Evolutionary conservation across 768 basidiomycete genomes (phyloP).

Genomic region (Amanita rimosa): DNA sequence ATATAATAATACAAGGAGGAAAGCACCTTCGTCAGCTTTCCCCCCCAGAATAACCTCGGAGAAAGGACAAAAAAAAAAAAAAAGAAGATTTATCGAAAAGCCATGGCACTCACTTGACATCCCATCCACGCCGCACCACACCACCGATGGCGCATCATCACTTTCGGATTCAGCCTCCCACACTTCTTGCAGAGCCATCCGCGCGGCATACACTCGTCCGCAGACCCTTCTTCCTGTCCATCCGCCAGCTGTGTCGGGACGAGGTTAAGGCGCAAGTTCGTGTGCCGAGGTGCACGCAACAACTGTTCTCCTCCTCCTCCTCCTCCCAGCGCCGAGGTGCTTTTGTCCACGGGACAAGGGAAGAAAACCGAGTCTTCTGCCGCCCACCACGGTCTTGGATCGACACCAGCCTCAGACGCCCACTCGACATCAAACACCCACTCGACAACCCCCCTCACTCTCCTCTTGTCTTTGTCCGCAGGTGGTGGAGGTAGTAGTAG

Average conservation of each 20-base stretch:
- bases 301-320: too few species aligned
- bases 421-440: constrained; percentile 4
- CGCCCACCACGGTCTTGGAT: constrained; percentile 2
- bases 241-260: constrained; percentile 2
- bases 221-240: constrained; percentile 2
- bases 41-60: too few species aligned
- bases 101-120: constrained; percentile 1
- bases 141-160: constrained; percentile 8
- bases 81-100: too few species aligned
- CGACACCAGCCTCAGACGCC: background rate
- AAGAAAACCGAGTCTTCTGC: background rate
- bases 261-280: background rate
- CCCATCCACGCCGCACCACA: background rate
- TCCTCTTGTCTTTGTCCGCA: too few species aligned
- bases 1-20: too few species aligned
- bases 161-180: constrained; percentile 5
- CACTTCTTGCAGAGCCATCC: constrained; percentile 6
- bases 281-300: too few species aligned
- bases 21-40: background rate
- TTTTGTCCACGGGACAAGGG: background rate
- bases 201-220: constrained; percentile 4
- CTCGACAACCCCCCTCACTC: background rate
- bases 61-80: too few species aligned
- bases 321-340: too few species aligned
- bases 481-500: too few species aligned